Evolutionary conservation across 202 grass and related monocot species (phyloP), one percentile per base, ranked within the genome.

Genomic region (Carex sylvatica): DNA sequence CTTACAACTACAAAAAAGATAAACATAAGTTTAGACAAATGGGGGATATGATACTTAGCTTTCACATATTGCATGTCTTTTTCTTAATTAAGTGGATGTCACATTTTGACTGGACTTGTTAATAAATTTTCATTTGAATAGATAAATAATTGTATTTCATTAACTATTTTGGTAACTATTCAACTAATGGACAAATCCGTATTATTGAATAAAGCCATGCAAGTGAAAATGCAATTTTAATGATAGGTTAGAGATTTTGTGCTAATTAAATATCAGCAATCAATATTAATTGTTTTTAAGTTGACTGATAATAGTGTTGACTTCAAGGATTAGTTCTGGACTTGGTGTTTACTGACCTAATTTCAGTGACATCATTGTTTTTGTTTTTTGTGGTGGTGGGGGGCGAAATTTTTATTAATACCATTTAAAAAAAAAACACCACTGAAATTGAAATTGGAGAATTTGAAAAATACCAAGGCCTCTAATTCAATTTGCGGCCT

Each of bases 351-450:
- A 75, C 40, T 36, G 12, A 73, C 53, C 82, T 78, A 74, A 78
- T 85, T 49, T 38, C 8, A 85, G 62, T 85, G 83, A 66, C 71
- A 85, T 85, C 83, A 71, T 80, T 65, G 8, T 1, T 46, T 46
- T 35, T n/a, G n/a, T 4, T 35, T 4, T 35, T 4, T 3, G 33
- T 35, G 28, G 28, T 1, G 28, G 28, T 1, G 28, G 28, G 0
- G 28, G 28, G 28, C 2, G 31, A 33, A 33, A 33, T 33, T 33
- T 33, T 33, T 2, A 33, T 33, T 33, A 33, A 33, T 33, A 33
- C 31, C 31, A 33, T 33, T 33, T 28, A 1, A 28, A 28, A 28
- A 28, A 0, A 28, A 33, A 33, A 33, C 31, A 33, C 4, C 31
- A 33, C 31, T 33, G 2, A 33, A 33, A 33, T 33, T 33, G 2